Evolutionary conservation across 2,329 filamentous ascomycete genomes (phyloP).

Genomic region (Cladophialophora psammophila): DNA sequence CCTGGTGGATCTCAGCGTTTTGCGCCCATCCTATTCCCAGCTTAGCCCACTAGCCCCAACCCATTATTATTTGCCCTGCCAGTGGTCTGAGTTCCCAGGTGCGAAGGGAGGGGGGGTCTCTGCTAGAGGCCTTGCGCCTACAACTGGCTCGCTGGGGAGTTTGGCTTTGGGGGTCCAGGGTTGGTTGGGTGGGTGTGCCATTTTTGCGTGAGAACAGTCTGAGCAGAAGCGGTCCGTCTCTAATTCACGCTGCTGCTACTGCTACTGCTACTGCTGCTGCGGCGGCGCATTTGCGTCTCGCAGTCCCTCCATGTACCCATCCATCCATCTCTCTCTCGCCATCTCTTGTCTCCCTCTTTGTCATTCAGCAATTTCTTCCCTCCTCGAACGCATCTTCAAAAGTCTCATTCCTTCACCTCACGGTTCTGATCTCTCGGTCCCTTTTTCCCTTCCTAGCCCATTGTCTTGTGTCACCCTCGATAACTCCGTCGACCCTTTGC

Average conservation of each 20-base stretch:
- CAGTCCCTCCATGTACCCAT: conserved; percentile 33
- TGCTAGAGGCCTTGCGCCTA: conserved; percentile 3
- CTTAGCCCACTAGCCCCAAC: conserved; percentile 22
- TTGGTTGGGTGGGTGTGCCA: conserved; percentile 15
- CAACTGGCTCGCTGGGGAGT: conserved; percentile 20
- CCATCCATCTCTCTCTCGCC: conserved; percentile 29
- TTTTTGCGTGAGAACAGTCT: conserved; percentile 11
- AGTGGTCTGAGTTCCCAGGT: conserved; percentile 19
- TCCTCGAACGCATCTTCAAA: conserved; percentile 14
- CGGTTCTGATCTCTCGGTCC: conserved; percentile 14
- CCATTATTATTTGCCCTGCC: conserved; percentile 22
- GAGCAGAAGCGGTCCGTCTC: conserved; percentile 7
- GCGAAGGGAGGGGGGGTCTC: conserved; percentile 2
- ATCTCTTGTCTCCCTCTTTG: conserved; percentile 25
- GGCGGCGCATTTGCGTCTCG: conserved; percentile 22
- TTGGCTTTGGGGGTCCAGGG: conserved; percentile 18
- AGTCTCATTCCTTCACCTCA: conserved; percentile 4
- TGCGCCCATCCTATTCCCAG: conserved; percentile 16
- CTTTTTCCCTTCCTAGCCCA: conserved; percentile 10
- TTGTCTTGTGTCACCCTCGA: conserved; percentile 17
- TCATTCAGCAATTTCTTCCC: conserved; percentile 25
- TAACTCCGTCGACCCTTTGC: conserved; percentile 14
- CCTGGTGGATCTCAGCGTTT: conserved; percentile 9
- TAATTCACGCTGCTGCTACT: conserved; percentile 13
- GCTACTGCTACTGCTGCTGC: not conserved